A percentile compares a stretch with the other conserved stretches of the same genome.
Conservation (phyloP, 345 rosid genomes). For the Nephelium lappaceum region DNA sequence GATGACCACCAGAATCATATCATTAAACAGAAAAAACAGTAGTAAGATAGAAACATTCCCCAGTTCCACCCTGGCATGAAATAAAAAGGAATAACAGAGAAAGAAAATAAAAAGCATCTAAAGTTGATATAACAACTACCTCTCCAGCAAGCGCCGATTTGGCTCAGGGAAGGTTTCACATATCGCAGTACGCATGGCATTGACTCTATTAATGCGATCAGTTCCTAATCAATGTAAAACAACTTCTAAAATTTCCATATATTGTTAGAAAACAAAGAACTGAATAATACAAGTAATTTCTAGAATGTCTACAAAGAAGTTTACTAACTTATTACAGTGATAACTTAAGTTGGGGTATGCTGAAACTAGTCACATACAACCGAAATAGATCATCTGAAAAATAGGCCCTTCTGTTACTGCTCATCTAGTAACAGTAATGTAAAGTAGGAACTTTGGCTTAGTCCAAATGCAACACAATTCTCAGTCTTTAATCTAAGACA, state of each 20-base stretch:
- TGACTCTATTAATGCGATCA: slow-evolving; percentile 67
- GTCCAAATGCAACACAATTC: neutral
- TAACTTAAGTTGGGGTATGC: neutral
- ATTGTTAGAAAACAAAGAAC: neutral
- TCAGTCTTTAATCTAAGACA: neutral
- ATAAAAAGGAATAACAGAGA: neutral
- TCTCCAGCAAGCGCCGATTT: slow-evolving; percentile 88
- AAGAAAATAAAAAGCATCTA: slow-evolving; percentile 5
- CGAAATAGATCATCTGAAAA: slow-evolving; percentile 6
- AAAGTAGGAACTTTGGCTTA: neutral
- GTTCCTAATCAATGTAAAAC: slow-evolving; percentile 50
- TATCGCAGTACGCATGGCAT: slow-evolving; percentile 85
- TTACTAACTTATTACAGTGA: neutral
- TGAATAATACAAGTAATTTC: slow-evolving; percentile 5
- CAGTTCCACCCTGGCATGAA: neutral
- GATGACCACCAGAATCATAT: neutral
- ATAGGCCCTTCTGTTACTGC: neutral
- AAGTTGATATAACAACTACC: slow-evolving; percentile 46
- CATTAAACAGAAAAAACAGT: neutral
- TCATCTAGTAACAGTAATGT: neutral
- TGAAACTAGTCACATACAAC: slow-evolving; percentile 5
- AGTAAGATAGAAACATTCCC: neutral
- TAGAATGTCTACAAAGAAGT: neutral
- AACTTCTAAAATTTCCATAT: slow-evolving; percentile 9
- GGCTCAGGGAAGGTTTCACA: slow-evolving; percentile 98